phyloP scores from a whole-genome alignment of 1,284 basidiomycete species.

The Cutaneotrichosporon sp. region DNA sequence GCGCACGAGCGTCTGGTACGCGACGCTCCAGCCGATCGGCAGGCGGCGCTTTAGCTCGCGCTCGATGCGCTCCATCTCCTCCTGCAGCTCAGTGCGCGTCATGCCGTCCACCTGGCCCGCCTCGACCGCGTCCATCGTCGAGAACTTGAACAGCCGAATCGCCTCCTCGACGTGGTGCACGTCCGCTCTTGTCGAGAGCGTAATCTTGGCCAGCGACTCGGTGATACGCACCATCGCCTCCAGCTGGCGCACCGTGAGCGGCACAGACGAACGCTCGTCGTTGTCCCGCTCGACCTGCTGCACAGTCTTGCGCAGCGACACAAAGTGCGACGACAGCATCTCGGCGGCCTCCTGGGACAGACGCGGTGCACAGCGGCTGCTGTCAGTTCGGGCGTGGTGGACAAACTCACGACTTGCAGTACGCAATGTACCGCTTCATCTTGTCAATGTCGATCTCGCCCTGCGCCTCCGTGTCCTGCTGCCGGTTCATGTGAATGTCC shows the following conservation, averaged over 20 bases:
- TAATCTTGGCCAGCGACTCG: conserved; percentile 93
- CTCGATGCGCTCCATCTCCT: conserved; percentile 91
- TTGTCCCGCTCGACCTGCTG: conserved; percentile 96
- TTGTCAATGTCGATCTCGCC: conserved; percentile 98
- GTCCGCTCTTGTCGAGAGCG: conserved; percentile 79
- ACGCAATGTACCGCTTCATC: conserved; percentile 97
- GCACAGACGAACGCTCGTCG: conserved; percentile 95
- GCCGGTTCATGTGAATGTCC: conserved; percentile 97
- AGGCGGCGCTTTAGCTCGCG: conserved; percentile 83
- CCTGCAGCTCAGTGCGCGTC: conserved; percentile 87
- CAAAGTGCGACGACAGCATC: conserved; percentile 97
- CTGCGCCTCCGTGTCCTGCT: conserved; percentile 66
- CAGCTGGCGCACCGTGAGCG: conserved; percentile 96
- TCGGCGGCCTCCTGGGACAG: conserved; percentile 91
- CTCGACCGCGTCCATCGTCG: conserved; percentile 98
- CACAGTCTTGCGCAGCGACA: conserved; percentile 89
- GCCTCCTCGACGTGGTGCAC: conserved; percentile 98
- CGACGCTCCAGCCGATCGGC: conserved; percentile 96
- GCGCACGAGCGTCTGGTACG: conserved; percentile 88
- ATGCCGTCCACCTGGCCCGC: conserved; percentile 85
- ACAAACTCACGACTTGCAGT: conserved; percentile 72
- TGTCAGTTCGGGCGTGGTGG: neutral
- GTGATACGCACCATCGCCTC: conserved; percentile 99
- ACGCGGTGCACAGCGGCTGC: conserved; percentile 84
- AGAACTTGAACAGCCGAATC: conserved; percentile 96